These are phyloP conservation scores for Mortierella sp. DNA, from an alignment of 371 early-diverging fungal genomes.

Conservation along the genomic window DNA sequence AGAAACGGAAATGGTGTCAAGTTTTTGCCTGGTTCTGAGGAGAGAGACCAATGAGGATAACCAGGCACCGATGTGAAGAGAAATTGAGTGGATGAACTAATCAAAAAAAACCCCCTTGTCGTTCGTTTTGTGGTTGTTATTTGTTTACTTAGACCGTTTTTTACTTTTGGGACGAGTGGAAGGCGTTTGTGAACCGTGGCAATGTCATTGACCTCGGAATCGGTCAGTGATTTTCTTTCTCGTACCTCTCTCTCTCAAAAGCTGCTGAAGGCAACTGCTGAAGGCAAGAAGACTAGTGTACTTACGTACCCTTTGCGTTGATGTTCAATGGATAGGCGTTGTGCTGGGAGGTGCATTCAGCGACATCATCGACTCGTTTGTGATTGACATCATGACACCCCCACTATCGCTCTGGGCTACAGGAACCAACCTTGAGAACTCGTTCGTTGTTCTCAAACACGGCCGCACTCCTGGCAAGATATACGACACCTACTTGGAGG, in stretches of 20 bases:
- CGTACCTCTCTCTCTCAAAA: not conserved
- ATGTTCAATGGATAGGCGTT: conserved; percentile 29
- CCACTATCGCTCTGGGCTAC: conserved; percentile 43
- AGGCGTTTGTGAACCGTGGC: conserved; percentile 43
- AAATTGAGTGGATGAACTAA: conserved; percentile 3
- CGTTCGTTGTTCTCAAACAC: conserved; percentile 49
- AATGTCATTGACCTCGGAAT: conserved; percentile 56
- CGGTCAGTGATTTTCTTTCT: conserved; percentile 20
- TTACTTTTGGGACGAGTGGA: conserved; percentile 52
- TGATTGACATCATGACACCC: conserved; percentile 55
- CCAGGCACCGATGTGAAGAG: not conserved
- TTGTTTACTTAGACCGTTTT: conserved; percentile 27
- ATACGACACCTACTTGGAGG: conserved; percentile 47
- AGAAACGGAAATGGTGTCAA: not conserved
- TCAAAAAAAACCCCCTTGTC: not conserved
- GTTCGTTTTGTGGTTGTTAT: not conserved
- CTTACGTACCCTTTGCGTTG: not conserved
- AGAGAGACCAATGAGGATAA: not conserved
- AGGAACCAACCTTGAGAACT: conserved; percentile 57
- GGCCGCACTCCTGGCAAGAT: conserved; percentile 28
- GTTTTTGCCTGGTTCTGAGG: not conserved
- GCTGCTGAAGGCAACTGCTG: not conserved
- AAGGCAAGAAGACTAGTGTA: not conserved
- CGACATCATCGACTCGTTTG: conserved; percentile 50
- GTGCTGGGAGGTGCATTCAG: conserved; percentile 58